Evolutionary conservation across 495 filamentous ascomycete genomes (phyloP).

Genomic region (Hyaloscypha bicolor): DNA sequence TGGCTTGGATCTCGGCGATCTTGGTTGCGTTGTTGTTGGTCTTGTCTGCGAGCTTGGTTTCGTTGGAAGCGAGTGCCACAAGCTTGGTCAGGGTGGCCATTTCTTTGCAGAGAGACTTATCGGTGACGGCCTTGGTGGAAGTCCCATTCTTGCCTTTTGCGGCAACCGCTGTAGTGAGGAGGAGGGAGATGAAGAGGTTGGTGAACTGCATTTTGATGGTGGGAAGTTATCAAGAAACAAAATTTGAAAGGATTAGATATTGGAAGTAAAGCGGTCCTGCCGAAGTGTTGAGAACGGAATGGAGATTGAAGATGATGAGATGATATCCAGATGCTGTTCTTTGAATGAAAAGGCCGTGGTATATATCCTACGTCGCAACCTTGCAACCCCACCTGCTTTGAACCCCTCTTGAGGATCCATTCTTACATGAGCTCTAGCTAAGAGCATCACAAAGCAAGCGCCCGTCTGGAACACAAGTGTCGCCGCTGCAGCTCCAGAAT

Average conservation of each 20-base stretch:
- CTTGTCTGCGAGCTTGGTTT: slow-evolving; percentile 18
- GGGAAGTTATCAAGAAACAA: not conserved
- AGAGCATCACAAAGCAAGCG: too few relatives aligned
- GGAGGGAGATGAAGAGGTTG: slow-evolving; percentile 17
- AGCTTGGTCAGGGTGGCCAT: slow-evolving; percentile 18
- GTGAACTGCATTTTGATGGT: slow-evolving; percentile 24
- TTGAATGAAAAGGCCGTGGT: not conserved
- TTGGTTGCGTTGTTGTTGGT: slow-evolving; percentile 23
- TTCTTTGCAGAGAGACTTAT: slow-evolving; percentile 21
- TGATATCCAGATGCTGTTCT: slow-evolving; percentile 20
- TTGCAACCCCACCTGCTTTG: too few relatives aligned
- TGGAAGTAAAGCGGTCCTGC: slow-evolving; percentile 24
- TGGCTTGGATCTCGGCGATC: slow-evolving; percentile 19
- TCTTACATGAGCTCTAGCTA: too few relatives aligned
- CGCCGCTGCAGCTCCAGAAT: not conserved
- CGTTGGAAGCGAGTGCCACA: slow-evolving; percentile 17
- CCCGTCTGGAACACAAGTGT: too few relatives aligned
- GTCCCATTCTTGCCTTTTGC: slow-evolving; percentile 16
- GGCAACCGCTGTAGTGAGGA: slow-evolving; percentile 19
- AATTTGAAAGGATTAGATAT: not conserved
- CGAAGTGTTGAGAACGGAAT: slow-evolving; percentile 21
- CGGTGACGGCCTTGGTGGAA: slow-evolving; percentile 18
- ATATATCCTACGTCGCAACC: slow-evolving; percentile 11
- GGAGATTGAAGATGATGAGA: slow-evolving; percentile 13
- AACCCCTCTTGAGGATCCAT: too few relatives aligned